phyloP scores from a whole-genome alignment of 441 rosid genomes.

The Erodium trifolium region DNA sequence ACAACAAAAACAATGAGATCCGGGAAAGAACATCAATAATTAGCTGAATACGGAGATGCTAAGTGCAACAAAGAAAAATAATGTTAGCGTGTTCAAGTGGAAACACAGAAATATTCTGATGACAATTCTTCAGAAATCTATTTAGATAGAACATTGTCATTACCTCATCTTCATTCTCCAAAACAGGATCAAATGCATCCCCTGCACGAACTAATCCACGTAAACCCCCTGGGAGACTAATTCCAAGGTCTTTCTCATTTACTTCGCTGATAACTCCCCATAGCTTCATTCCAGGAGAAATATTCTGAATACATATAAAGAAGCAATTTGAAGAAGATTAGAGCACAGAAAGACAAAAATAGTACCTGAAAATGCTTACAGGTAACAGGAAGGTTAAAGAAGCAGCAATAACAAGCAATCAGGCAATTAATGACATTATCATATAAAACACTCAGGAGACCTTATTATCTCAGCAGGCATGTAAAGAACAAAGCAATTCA shows the following conservation, averaged over 20 bases:
- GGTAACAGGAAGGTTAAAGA: neutral
- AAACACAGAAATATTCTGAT: neutral
- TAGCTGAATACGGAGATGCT: neutral
- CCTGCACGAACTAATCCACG: conserved; percentile 83
- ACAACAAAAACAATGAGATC: conserved; percentile 5
- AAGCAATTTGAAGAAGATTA: neutral
- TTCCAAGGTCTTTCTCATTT: conserved; percentile 84
- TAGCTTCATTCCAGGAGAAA: conserved; percentile 90
- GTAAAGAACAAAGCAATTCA: neutral
- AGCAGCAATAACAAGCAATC: neutral
- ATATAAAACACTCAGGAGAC: neutral
- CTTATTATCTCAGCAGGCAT: neutral
- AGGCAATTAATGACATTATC: neutral
- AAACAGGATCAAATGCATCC: conserved; percentile 67
- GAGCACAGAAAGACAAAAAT: neutral
- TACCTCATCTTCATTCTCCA: conserved; percentile 55
- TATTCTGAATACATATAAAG: conserved; percentile 46
- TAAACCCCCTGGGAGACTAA: conserved; percentile 87
- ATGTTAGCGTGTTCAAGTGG: neutral
- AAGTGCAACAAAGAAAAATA: conserved; percentile 8
- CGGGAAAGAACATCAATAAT: conserved; percentile 1
- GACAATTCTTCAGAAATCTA: neutral
- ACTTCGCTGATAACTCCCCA: conserved; percentile 94
- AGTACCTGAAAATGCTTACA: neutral
- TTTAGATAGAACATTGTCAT: neutral